Conservation (phyloP, 768 basidiomycete species). For the Podaxis pistillaris region DNA sequence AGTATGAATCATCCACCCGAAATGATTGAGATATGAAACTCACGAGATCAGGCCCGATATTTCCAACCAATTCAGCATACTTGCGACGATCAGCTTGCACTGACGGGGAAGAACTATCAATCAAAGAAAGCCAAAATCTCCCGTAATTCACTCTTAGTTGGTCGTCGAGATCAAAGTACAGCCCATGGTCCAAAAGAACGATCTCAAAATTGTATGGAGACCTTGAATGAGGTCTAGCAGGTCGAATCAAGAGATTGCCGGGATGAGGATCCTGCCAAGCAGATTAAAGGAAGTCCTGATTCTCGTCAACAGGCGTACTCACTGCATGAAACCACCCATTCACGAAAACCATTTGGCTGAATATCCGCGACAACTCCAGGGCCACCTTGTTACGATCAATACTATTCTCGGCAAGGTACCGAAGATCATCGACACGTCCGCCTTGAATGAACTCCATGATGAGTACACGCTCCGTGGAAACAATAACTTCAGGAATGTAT, state of each 20-base stretch:
- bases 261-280: conserved; percentile 77
- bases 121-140: conserved; percentile 89
- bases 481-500: conserved; percentile 84
- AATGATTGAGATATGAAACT: conserved; percentile 22
- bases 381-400: conserved; percentile 96
- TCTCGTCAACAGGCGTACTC: conserved; percentile 25
- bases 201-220: conserved; percentile 97
- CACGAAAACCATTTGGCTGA: conserved; percentile 92
- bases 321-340: conserved; percentile 90
- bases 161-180: conserved; percentile 88
- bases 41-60: conserved; percentile 85
- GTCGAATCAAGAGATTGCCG: conserved; percentile 91
- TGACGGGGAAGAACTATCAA: conserved; percentile 65
- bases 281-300: conserved; percentile 10
- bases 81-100: conserved; percentile 70
- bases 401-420: conserved; percentile 72
- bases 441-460: conserved; percentile 96
- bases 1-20: conserved; percentile 6
- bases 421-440: conserved; percentile 83
- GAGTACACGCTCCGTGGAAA: conserved; percentile 79
- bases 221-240: conserved; percentile 54
- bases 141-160: conserved; percentile 80
- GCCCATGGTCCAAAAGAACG: conserved; percentile 89
- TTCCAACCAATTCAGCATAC: conserved; percentile 90
- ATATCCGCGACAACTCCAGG: conserved; percentile 86